These are phyloP conservation scores for Plasmodium yoelii DNA, from an alignment of 169 alveolate species.

Conservation along the genomic window DNA sequence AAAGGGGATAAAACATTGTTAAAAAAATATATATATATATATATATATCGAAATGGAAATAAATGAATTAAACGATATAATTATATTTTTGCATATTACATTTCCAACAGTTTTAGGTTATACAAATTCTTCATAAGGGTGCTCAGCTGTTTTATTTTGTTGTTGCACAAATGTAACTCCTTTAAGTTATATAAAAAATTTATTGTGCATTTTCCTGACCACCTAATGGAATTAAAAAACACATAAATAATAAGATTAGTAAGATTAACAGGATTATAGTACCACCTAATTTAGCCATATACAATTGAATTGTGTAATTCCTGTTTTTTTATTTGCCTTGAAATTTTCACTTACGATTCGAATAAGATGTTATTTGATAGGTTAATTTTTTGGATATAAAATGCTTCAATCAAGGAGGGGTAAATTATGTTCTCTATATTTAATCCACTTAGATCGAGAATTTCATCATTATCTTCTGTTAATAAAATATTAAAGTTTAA, in stretches of 20 bases:
- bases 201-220: conserved; percentile 43
- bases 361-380: conserved; percentile 45
- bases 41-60: background rate
- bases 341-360: conserved; percentile 30
- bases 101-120: conserved; percentile 68
- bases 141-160: conserved; percentile 26
- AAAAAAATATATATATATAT: background rate
- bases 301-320: background rate
- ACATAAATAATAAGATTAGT: background rate
- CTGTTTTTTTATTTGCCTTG: background rate
- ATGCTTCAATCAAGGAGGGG: conserved; percentile 66
- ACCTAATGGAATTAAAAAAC: conserved; percentile 9
- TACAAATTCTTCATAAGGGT: conserved; percentile 61
- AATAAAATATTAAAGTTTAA: conserved; percentile 6
- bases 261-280: background rate
- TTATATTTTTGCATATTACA: conserved; percentile 19
- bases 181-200: conserved; percentile 62
- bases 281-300: background rate
- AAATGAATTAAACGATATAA: background rate
- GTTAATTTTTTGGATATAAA: conserved; percentile 49
- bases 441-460: conserved; percentile 26
- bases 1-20: background rate
- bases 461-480: conserved; percentile 6
- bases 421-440: conserved; percentile 25
- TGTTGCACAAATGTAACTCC: conserved; percentile 44